A percentile compares a stretch with the other conserved stretches of the same genome.
These are phyloP conservation scores for Pythium dissotocum DNA, from an alignment of 352 stramenopile species.

Conservation along the genomic window DNA sequence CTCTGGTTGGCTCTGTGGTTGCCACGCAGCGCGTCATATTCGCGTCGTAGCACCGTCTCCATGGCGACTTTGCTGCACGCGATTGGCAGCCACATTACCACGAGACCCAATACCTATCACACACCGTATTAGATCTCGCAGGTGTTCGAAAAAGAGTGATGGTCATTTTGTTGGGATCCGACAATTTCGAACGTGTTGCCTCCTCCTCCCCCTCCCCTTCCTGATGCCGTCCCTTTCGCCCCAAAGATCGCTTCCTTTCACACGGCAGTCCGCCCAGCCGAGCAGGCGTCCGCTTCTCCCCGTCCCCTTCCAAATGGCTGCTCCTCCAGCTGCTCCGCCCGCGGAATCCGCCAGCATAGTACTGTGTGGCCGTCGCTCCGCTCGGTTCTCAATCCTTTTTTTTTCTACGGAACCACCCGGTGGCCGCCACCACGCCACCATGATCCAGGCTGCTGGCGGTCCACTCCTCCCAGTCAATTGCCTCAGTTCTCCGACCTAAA, in stretches of 20 bases:
- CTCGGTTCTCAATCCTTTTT: conserved; percentile 1
- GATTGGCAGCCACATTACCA: neutral
- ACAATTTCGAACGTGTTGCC: conserved; percentile 6
- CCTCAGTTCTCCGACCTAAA: neutral
- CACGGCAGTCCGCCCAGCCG: neutral
- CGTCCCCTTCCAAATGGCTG: conserved; percentile 6
- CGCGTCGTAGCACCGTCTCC: neutral
- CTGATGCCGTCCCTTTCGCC: conserved; percentile 7
- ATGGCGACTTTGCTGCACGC: neutral
- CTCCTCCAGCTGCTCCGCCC: conserved; percentile 1
- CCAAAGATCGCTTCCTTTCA: conserved; percentile 18
- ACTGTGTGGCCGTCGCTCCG: neutral
- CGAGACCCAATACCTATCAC: neutral
- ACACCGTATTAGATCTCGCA: neutral
- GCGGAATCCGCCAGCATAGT: neutral
- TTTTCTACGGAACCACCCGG: conserved; percentile 15
- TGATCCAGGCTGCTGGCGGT: neutral
- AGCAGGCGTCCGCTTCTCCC: conserved; percentile 11
- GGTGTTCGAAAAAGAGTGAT: conserved; percentile 1
- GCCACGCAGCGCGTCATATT: neutral
- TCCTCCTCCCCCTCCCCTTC: conserved; percentile 3
- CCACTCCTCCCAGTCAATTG: neutral
- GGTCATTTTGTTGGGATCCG: neutral
- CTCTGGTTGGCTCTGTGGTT: neutral
- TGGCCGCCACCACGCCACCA: neutral